Base-by-base conservation (phyloP, 140 eudicot genomes). In the Cichorium intybus region DNA sequence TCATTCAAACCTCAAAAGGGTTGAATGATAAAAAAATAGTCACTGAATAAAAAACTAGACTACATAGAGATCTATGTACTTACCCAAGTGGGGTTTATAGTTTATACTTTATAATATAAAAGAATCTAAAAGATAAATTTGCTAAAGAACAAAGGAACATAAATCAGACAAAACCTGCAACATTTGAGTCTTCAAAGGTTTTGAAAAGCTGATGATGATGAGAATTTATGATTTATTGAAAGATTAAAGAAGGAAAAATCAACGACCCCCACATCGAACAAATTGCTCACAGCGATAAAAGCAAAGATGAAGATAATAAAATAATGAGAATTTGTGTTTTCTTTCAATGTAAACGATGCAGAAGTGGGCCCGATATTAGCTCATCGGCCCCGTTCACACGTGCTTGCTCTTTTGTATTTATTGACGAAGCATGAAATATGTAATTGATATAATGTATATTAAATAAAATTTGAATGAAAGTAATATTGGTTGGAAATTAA, bases 321-420 rank as follows among this genome's bases (percentile, higher is more conserved):
- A 35, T 12, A 71, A 50, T 31, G 37, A 7, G 60, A 34, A 70
- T 53, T 63, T 41, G 22, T 64, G 46, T 46, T 73, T 56, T n/a
- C n/a, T n/a, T n/a, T n/a, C n/a, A 54, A 73, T 64, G 73, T 50
- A 56, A 56, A 73, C 67, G 29, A 64, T 73, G 66, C 62, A 23
- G 15, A 33, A 10, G 68, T 73, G 73, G 78, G 78, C 72, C 78
- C 24, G 29, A 3, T 41, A 22, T 72, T 58, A 54, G n/a, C 59
- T 72, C 71, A 73, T 16, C 21, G 51, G 24, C 66, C 51, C 59
- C 39, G 65, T 34, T 49, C 55, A 65, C 78, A 73, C 78, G 78
- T 73, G 78, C 78, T 73, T n/a, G 27, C 58, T 20, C 4, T 62
- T 37, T 24, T 17, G 45, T 17, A 24, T 41, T 41, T 15, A 7